Conservation (phyloP, 139 green algal species). For the Microglena sp. region DNA sequence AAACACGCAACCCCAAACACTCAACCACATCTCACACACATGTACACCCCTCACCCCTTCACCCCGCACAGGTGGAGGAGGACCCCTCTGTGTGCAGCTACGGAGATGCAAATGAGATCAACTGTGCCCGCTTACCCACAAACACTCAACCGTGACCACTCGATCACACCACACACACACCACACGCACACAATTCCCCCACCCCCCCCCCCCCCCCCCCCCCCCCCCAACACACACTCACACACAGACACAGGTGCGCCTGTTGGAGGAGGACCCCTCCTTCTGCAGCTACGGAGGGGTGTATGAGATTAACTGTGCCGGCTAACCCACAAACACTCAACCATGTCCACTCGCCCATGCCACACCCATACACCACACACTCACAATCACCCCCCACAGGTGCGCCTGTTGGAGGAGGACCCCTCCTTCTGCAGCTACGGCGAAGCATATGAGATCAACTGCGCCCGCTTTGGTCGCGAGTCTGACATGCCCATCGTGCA, state of each 20-base stretch:
- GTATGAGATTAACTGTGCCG: slow-evolving; percentile 86
- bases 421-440: slow-evolving; percentile 62
- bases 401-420: slow-evolving; percentile 90
- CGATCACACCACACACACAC: no score
- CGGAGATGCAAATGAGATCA: slow-evolving; percentile 84
- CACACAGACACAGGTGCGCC: slow-evolving; percentile 41
- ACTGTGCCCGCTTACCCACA: slow-evolving; percentile 85
- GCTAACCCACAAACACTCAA: no score
- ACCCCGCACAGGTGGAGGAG: slow-evolving; percentile 92
- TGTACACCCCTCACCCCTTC: slow-evolving; percentile 18
- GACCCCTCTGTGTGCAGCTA: slow-evolving; percentile 64
- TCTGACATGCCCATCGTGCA: slow-evolving; percentile 76
- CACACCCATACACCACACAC: no score
- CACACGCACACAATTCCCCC: no score
- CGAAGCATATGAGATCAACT: slow-evolving; percentile 93
- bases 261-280: slow-evolving; percentile 86
- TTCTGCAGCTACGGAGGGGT: slow-evolving; percentile 75
- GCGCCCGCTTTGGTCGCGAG: slow-evolving; percentile 79
- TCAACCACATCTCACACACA: slow-evolving; percentile 76
- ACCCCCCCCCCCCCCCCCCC: no score
- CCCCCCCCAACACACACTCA: neutral
- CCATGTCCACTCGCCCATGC: no score
- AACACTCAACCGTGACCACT: no score
- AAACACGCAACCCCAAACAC: slow-evolving; percentile 53
- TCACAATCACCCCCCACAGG: slow-evolving; percentile 23